Evolutionary conservation across 2,329 filamentous ascomycete species (phyloP).

Genomic region (Microdochium trichocladiopsis): DNA sequence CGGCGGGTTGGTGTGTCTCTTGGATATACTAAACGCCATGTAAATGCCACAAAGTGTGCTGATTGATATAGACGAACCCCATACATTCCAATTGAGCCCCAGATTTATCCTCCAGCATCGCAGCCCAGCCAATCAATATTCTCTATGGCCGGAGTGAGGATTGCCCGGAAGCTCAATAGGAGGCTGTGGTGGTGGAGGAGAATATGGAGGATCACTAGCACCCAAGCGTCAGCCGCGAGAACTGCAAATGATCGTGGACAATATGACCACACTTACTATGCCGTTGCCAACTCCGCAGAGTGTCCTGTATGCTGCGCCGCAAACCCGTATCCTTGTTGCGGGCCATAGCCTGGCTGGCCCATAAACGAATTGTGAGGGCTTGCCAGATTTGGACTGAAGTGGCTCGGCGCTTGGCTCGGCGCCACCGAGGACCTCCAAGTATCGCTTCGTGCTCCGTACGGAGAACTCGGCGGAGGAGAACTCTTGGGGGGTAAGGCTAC

Average conservation of each 20-base stretch:
- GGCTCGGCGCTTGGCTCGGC: not conserved
- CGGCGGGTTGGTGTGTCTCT: no score
- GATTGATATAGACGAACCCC: no score
- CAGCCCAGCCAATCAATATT: not conserved
- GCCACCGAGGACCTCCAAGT: conserved; percentile 2
- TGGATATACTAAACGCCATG: not conserved
- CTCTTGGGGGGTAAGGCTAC: conserved; percentile 13
- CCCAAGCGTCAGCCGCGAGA: not conserved
- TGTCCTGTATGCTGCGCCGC: conserved; percentile 1
- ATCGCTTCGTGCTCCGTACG: conserved; percentile 8
- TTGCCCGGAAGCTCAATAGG: not conserved
- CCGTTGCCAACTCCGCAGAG: not conserved
- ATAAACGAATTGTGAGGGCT: conserved; percentile 11
- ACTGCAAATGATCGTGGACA: not conserved
- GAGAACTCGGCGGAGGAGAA: conserved; percentile 4
- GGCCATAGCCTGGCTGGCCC: conserved; percentile 9
- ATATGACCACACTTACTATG: not conserved
- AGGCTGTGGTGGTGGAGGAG: not conserved
- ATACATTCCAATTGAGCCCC: no score
- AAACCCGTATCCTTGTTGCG: not conserved
- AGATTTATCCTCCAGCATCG: no score
- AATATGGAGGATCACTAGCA: conserved; percentile 1
- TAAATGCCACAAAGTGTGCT: not conserved
- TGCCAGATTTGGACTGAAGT: conserved; percentile 3
- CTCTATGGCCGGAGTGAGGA: not conserved